Percentiles rank a stretch among this genome's conserved stretches.
These are phyloP conservation scores for Lactarius hatsudake DNA, from an alignment of 768 basidiomycete genomes.

Conservation along the genomic window DNA sequence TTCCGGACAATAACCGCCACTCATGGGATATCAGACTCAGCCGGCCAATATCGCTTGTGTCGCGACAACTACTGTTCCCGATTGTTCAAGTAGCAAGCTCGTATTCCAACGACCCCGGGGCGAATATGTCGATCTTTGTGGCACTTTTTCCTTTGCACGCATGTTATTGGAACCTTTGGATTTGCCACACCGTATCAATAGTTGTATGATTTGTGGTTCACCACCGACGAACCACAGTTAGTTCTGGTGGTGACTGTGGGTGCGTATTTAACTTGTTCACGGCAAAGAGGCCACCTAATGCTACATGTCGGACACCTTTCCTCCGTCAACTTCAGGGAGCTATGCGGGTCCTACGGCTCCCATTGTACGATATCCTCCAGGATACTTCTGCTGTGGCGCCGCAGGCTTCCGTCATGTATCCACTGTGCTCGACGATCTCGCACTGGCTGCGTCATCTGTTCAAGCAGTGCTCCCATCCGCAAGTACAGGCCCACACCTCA, in stretches of 20 bases:
- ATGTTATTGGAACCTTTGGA: not conserved
- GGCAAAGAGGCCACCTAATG: not conserved
- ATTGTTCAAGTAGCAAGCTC: not conserved
- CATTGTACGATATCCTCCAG: not conserved
- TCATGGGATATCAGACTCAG: no score
- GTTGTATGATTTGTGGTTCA: not conserved
- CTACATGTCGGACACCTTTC: not conserved
- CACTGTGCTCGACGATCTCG: not conserved
- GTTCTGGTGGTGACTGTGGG: not conserved
- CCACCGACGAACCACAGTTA: not conserved
- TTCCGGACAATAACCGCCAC: no score
- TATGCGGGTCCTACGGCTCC: not conserved
- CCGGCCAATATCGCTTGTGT: no score
- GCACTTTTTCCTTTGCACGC: not conserved
- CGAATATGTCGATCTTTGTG: not conserved
- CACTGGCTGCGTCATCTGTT: slow-evolving; percentile 1
- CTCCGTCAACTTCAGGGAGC: not conserved
- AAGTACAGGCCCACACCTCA: not conserved
- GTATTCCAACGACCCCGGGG: not conserved
- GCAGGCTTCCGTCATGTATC: slow-evolving; percentile 5
- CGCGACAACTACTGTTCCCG: no score
- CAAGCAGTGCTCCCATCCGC: not conserved
- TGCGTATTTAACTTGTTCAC: not conserved
- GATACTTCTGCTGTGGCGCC: slow-evolving; percentile 5
- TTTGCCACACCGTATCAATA: not conserved